Base-by-base conservation (phyloP, 805 yeast species). In the Zygoascus tannicola region DNA sequence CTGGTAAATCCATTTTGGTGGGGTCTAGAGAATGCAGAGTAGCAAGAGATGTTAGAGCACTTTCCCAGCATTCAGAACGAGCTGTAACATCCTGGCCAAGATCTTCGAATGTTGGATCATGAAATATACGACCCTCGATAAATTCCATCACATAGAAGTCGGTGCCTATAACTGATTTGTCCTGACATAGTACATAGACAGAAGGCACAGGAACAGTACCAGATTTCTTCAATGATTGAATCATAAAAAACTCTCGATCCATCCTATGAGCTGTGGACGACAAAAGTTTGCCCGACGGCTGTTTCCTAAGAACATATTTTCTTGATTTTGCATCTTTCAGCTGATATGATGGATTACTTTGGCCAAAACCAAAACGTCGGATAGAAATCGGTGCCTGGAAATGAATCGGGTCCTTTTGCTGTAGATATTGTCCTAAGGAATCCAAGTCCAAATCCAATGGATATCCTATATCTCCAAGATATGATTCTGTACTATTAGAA, bases 81-180 rank as follows among this genome's bases (percentile, higher is more conserved):
- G 59, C 62, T 38, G 61, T 63, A 4, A 40, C 22, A 19, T 23
- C 32, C 0, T 38, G 33, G 1, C 63, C 47, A 1, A 69, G 45
- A 0, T 64, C 67, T 2, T 66, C 62, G 64, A 78, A 61, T 1
- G 66, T 64, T 0, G 81, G 79, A 43, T 69, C 69, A 46, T 73
- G 78, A 57, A 78, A 74, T 47, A 70, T 74, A 14, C 73, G 62
- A 1, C 84, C 84, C 30, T 71, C 64, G 8, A 77, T 65, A 51
- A 71, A 78, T 53, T 76, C 75, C 81, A 78, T 78, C 12, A 78
- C 54, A 51, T 78, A 78, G 53, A 78, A 78, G 3, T 73, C 78
- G 22, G 69, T 67, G 4, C 80, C 82, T 33, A 75, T 59, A 10
- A 74, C 60, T 1, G 66, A 55, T 52, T 73, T 78, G 56, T 78